These are phyloP conservation scores for Backusella circina DNA, from an alignment of 192 early-diverging fungal genomes.

Conservation along the genomic window DNA sequence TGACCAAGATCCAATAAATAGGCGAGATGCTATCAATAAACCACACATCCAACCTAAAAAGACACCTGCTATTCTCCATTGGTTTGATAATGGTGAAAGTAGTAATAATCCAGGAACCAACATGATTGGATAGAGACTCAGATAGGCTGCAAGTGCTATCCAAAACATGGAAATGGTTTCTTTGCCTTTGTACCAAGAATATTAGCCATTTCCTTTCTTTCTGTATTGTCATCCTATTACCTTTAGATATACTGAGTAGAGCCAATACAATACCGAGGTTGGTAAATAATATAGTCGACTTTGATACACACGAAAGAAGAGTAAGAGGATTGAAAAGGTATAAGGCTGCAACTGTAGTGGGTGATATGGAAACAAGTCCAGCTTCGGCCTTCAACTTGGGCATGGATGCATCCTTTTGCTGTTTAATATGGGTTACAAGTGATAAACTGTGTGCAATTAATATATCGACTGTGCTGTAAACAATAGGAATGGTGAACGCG, in stretches of 20 bases:
- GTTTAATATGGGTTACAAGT: slow-evolving; percentile 50
- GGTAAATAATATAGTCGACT: slow-evolving; percentile 73
- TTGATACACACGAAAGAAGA: slow-evolving; percentile 69
- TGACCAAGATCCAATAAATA: slow-evolving; percentile 63
- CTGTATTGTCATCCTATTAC: slow-evolving; percentile 1
- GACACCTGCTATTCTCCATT: background rate
- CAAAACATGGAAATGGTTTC: slow-evolving; percentile 58
- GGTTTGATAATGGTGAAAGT: background rate
- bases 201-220: background rate
- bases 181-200: slow-evolving; percentile 8
- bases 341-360: slow-evolving; percentile 21
- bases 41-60: slow-evolving; percentile 33
- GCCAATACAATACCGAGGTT: slow-evolving; percentile 73
- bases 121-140: slow-evolving; percentile 86
- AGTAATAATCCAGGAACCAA: slow-evolving; percentile 60
- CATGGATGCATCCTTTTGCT: background rate
- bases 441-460: slow-evolving; percentile 56
- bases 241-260: slow-evolving; percentile 40
- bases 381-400: slow-evolving; percentile 27
- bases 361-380: slow-evolving; percentile 9
- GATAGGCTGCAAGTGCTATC: slow-evolving; percentile 76
- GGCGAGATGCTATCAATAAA: slow-evolving; percentile 55
- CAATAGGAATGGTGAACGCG: slow-evolving; percentile 39
- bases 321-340: slow-evolving; percentile 88
- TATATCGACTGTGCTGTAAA: slow-evolving; percentile 66